phyloP scores from a whole-genome alignment of 2,329 filamentous ascomycete species.

The Coleophoma eucalyptorum region DNA sequence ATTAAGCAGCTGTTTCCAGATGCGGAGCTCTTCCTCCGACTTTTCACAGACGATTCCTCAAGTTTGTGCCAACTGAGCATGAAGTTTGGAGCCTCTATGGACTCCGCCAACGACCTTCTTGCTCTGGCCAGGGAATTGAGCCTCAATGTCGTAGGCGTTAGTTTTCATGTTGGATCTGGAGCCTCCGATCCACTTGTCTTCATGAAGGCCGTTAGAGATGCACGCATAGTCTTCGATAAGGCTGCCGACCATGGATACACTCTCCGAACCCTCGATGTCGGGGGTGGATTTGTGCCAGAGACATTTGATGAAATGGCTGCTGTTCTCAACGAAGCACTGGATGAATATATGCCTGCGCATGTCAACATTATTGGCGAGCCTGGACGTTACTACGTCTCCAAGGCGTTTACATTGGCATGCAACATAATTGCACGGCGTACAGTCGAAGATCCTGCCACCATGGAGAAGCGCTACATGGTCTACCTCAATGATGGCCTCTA shows the following conservation, averaged over 20 bases:
- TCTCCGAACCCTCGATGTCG: constrained; percentile 87
- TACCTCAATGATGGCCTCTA: constrained; percentile 98
- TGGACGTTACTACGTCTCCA: constrained; percentile 91
- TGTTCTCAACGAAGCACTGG: constrained; percentile 74
- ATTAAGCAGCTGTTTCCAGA: constrained; percentile 87
- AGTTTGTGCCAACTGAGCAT: constrained; percentile 92
- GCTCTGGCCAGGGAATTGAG: constrained; percentile 75
- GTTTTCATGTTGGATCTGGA: constrained; percentile 96
- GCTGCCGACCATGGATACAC: constrained; percentile 72
- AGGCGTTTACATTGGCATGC: constrained; percentile 90
- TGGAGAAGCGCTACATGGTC: constrained; percentile 82
- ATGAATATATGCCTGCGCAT: constrained; percentile 76
- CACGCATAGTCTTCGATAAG: constrained; percentile 84
- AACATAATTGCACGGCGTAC: constrained; percentile 95
- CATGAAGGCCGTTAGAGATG: constrained; percentile 85
- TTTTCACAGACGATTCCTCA: constrained; percentile 92
- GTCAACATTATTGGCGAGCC: constrained; percentile 93
- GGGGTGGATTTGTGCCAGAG: constrained; percentile 87
- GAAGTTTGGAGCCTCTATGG: constrained; percentile 93
- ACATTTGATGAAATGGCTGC: constrained; percentile 88
- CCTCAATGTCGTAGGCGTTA: constrained; percentile 91
- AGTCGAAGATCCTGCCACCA: constrained; percentile 65
- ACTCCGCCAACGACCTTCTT: constrained; percentile 73
- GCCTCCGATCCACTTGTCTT: constrained; percentile 92
- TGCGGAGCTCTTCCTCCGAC: constrained; percentile 90